Conservation (phyloP, 2,329 filamentous ascomycete species). For the Fusarium sp. region DNA sequence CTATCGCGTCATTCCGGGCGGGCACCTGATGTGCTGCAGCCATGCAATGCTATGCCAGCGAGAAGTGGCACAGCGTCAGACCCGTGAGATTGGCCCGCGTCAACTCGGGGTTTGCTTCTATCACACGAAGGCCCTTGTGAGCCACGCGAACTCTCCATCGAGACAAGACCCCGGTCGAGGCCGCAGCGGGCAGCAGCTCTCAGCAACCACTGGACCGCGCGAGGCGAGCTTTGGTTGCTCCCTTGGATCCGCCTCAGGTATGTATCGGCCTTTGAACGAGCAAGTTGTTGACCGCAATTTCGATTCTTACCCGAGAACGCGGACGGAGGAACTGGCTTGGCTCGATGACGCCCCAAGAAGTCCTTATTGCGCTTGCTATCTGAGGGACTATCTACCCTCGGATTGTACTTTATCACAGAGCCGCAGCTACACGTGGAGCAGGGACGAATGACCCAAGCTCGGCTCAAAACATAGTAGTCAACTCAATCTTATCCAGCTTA, state of each 20-base stretch:
- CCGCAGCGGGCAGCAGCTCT: background rate
- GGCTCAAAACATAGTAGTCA: slow-evolving; percentile 7
- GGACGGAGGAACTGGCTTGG: background rate
- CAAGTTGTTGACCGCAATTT: slow-evolving; percentile 9
- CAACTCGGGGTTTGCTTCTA: slow-evolving; percentile 15
- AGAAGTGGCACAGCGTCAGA: slow-evolving; percentile 39
- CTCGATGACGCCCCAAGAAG: background rate
- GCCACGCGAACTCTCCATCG: slow-evolving; percentile 19
- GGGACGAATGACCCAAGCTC: background rate
- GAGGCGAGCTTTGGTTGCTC: slow-evolving; percentile 21
- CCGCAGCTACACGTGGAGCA: slow-evolving; percentile 22
- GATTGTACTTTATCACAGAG: slow-evolving; percentile 4
- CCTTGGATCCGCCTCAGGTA: background rate
- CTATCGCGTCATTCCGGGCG: slow-evolving; percentile 43
- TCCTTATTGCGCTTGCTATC: background rate
- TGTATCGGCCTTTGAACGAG: background rate
- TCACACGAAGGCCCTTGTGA: slow-evolving; percentile 14
- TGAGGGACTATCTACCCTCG: slow-evolving; percentile 14
- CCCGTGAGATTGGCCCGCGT: slow-evolving; percentile 39
- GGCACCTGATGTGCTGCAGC: slow-evolving; percentile 45
- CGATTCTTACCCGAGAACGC: background rate
- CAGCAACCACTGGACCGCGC: slow-evolving; percentile 19
- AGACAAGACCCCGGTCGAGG: slow-evolving; percentile 6
- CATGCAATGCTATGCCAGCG: slow-evolving; percentile 42
- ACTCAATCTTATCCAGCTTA: background rate